These are phyloP conservation scores for Botrytis aclada DNA, from an alignment of 2,329 filamentous ascomycete species.

Conservation along the genomic window DNA sequence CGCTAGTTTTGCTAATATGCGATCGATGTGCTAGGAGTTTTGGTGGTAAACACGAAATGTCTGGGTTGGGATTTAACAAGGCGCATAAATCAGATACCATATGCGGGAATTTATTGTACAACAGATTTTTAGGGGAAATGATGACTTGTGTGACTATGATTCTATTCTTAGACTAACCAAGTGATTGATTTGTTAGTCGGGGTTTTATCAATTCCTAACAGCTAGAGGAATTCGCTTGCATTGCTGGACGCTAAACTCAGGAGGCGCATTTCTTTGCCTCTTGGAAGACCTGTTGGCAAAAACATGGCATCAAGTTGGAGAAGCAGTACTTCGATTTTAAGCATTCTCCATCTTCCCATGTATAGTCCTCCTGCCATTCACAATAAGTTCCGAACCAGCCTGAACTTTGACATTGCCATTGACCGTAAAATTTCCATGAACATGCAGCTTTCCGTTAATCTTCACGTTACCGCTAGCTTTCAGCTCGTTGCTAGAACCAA, in stretches of 20 bases:
- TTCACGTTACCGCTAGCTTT: conserved; percentile 20
- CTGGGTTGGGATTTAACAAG: not conserved
- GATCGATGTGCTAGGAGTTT: not conserved
- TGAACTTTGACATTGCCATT: conserved; percentile 25
- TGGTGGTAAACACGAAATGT: not conserved
- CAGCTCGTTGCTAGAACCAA: conserved; percentile 20
- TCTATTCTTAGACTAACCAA: not conserved
- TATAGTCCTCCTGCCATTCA: conserved; percentile 31
- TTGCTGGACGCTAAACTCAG: not conserved
- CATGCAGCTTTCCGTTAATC: conserved; percentile 26
- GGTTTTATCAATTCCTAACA: not conserved
- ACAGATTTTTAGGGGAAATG: not conserved
- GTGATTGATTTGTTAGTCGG: not conserved
- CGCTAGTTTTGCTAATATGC: not conserved
- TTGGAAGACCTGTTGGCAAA: not conserved
- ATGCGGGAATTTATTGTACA: not conserved
- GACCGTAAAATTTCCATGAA: conserved; percentile 29
- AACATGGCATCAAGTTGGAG: not conserved
- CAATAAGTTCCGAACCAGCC: conserved; percentile 24
- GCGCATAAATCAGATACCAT: conserved; percentile 10
- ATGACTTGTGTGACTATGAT: not conserved
- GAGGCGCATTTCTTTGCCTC: not conserved
- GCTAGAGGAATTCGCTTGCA: not conserved
- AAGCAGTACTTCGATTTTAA: not conserved
- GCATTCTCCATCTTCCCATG: conserved; percentile 26